Percentiles rank a stretch among this genome's conserved stretches.
Conservation (phyloP, 495 filamentous ascomycete genomes). For the Penicillium bovifimosum region DNA sequence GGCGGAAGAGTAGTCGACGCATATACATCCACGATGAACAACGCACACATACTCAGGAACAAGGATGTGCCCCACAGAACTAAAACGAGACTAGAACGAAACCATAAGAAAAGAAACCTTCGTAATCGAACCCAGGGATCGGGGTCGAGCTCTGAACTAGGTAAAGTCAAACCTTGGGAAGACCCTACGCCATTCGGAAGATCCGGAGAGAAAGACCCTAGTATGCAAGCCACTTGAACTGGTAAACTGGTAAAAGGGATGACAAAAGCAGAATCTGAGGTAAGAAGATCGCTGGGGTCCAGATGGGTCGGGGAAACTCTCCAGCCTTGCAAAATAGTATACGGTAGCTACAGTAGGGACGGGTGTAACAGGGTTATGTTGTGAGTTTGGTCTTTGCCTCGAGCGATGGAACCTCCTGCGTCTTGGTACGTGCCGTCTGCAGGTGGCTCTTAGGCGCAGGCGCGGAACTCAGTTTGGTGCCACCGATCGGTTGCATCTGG, state of each 20-base stretch:
- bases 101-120: not conserved
- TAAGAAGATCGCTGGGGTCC: not conserved
- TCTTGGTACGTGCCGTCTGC: slow-evolving; percentile 17
- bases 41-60: not conserved
- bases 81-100: not conserved
- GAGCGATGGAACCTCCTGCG: slow-evolving; percentile 9
- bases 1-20: not conserved
- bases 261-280: not conserved
- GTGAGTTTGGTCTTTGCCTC: slow-evolving; percentile 7
- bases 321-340: not conserved
- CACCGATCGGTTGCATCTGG: slow-evolving; percentile 11
- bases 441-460: slow-evolving; percentile 20
- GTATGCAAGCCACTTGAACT: slow-evolving; percentile 21
- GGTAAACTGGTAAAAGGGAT: slow-evolving; percentile 17
- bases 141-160: slow-evolving; percentile 6
- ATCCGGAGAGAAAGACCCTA: slow-evolving; percentile 8
- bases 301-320: slow-evolving; percentile 18
- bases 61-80: slow-evolving; percentile 1
- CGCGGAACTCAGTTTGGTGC: slow-evolving; percentile 1
- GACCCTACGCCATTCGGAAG: slow-evolving; percentile 8
- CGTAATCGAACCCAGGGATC: slow-evolving; percentile 4
- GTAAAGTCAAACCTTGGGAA: slow-evolving; percentile 10
- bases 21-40: not conserved
- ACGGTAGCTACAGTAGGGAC: too few relatives aligned
- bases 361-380: too few relatives aligned